A percentile compares a stretch with the other conserved stretches of the same genome.
These are phyloP conservation scores for Penicillium sp. DNA, from an alignment of 2,329 filamentous ascomycete genomes.

Conservation along the genomic window DNA sequence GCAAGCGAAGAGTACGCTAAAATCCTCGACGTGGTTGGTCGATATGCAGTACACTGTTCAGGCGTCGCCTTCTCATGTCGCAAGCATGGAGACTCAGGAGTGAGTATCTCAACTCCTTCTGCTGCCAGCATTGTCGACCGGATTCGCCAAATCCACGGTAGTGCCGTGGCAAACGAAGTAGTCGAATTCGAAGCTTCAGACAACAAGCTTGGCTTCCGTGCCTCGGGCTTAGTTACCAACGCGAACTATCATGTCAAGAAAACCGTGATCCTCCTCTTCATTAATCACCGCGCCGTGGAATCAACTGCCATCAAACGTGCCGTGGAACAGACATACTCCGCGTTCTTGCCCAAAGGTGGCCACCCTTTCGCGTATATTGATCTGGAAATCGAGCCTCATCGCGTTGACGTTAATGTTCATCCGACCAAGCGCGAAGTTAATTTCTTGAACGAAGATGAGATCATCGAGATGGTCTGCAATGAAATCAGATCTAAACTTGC, in stretches of 20 bases:
- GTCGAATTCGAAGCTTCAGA: slow-evolving; percentile 72
- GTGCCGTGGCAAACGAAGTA: slow-evolving; percentile 80
- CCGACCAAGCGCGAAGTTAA: slow-evolving; percentile 96
- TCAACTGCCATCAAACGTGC: slow-evolving; percentile 84
- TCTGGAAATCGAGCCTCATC: slow-evolving; percentile 84
- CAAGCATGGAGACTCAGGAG: slow-evolving; percentile 84
- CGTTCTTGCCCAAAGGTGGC: slow-evolving; percentile 86
- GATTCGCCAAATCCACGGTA: slow-evolving; percentile 87
- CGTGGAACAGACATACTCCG: slow-evolving; percentile 82
- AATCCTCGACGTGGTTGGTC: slow-evolving; percentile 89
- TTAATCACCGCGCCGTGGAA: slow-evolving; percentile 93
- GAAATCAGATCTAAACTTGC: slow-evolving; percentile 75
- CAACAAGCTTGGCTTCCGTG: slow-evolving; percentile 77
- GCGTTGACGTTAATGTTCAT: slow-evolving; percentile 96
- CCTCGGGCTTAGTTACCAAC: slow-evolving; percentile 78
- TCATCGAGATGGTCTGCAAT: slow-evolving; percentile 80
- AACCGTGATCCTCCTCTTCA: slow-evolving; percentile 84
- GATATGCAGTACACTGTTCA: slow-evolving; percentile 87
- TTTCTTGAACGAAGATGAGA: slow-evolving; percentile 96
- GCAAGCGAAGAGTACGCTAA: slow-evolving; percentile 95
- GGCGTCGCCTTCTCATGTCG: slow-evolving; percentile 96
- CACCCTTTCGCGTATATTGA: slow-evolving; percentile 93
- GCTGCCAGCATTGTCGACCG: slow-evolving; percentile 72
- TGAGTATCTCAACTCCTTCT: slow-evolving; percentile 74
- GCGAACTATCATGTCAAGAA: slow-evolving; percentile 94